Conservation (phyloP, 139 green algal species). For the Desmodesmus armatus region DNA sequence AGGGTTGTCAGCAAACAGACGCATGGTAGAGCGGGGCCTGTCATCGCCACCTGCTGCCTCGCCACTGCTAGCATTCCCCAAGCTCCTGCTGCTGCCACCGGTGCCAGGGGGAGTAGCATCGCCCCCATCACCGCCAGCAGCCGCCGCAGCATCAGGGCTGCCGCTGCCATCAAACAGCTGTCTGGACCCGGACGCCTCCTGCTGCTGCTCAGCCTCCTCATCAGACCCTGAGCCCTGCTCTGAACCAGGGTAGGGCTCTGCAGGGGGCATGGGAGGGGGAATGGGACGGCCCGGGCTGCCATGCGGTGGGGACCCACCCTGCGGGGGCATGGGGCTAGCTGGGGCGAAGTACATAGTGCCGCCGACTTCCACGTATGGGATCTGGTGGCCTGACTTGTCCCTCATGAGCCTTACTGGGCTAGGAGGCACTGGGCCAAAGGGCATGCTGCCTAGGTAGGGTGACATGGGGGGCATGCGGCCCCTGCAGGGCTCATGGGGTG, state of each 20-base stretch:
- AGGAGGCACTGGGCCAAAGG: conserved; percentile 4
- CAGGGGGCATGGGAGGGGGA: background rate
- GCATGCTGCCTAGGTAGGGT: conserved; percentile 18
- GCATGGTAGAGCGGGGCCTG: conserved; percentile 4
- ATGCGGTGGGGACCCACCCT: background rate
- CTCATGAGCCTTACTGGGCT: conserved; percentile 32
- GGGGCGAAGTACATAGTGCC: conserved; percentile 37
- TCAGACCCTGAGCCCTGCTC: background rate
- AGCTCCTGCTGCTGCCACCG: background rate
- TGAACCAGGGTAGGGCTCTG: background rate
- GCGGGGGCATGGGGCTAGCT: conserved; percentile 11
- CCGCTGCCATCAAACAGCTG: background rate
- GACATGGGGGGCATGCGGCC: background rate
- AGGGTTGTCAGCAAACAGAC: conserved; percentile 44
- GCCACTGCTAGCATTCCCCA: background rate
- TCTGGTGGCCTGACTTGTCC: background rate
- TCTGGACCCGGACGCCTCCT: too few species aligned
- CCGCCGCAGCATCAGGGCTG: background rate
- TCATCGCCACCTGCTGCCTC: background rate
- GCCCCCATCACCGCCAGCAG: background rate
- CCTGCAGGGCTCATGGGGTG: conserved; percentile 32
- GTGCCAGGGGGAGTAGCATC: background rate
- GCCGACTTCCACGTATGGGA: conserved; percentile 41
- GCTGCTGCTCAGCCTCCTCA: background rate
- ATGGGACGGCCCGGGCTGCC: background rate